Percentiles rank a stretch among this genome's conserved stretches.
phyloP scores from a whole-genome alignment of 768 basidiomycete species.

The Panaeolus papilionaceus region DNA sequence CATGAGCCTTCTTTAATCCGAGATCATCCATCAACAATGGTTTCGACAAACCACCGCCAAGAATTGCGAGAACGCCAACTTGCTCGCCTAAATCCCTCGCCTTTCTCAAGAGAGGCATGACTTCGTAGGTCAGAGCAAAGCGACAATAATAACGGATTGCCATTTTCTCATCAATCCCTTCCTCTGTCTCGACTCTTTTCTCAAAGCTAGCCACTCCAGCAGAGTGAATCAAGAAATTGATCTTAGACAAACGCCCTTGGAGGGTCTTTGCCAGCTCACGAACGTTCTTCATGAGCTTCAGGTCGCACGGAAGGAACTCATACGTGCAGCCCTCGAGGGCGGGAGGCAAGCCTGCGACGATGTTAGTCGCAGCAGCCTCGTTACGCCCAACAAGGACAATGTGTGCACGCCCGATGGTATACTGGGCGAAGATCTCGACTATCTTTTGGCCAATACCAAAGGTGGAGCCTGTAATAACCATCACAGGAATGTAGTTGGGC shows the following conservation, averaged over 20 bases:
- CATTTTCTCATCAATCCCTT: conserved; percentile 45
- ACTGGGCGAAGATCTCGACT: conserved; percentile 41
- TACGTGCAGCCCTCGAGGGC: conserved; percentile 22
- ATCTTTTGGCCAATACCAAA: conserved; percentile 42
- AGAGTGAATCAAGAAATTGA: conserved; percentile 47
- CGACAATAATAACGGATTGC: conserved; percentile 45
- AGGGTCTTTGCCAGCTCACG: conserved; percentile 36
- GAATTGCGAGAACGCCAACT: conserved; percentile 41
- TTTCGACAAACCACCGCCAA: conserved; percentile 32
- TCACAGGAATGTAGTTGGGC: conserved; percentile 32
- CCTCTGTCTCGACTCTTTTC: conserved; percentile 42
- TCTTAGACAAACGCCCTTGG: conserved; percentile 36
- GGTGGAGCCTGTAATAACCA: conserved; percentile 35
- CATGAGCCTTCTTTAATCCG: conserved; percentile 43
- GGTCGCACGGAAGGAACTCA: conserved; percentile 50
- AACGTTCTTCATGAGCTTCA: conserved; percentile 46
- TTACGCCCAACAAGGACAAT: conserved; percentile 51
- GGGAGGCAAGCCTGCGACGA: conserved; percentile 38
- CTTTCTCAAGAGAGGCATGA: conserved; percentile 40
- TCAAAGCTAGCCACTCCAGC: conserved; percentile 35
- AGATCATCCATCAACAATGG: conserved; percentile 40
- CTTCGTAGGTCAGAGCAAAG: conserved; percentile 41
- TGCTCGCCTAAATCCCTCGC: conserved; percentile 42
- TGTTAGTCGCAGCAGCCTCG: conserved; percentile 39
- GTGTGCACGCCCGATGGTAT: conserved; percentile 46